phyloP scores from a whole-genome alignment of 176 grass and related monocot genomes.

The Raddia distichophylla region DNA sequence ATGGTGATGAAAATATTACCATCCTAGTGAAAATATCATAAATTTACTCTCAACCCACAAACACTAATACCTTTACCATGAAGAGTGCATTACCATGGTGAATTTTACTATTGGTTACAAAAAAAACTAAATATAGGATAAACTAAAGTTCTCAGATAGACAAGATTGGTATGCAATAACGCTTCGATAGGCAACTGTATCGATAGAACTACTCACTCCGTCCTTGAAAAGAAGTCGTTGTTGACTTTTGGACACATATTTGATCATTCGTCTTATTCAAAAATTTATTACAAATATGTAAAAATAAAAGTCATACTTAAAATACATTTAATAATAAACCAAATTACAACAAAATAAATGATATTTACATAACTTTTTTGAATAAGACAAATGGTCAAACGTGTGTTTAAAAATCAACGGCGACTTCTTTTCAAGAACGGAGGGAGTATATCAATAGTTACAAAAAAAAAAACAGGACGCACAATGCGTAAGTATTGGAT shows the following conservation, averaged over 20 bases:
- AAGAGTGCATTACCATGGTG: neutral
- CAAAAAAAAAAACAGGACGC: slow-evolving; percentile 1
- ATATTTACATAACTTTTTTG: too few relatives aligned
- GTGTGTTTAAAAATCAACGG: too few relatives aligned
- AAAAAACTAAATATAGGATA: slow-evolving; percentile 15
- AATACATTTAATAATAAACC: too few relatives aligned
- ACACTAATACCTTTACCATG: neutral
- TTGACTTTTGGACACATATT: too few relatives aligned
- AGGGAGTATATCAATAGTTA: neutral
- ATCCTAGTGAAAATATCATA: slow-evolving; percentile 2
- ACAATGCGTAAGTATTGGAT: slow-evolving; percentile 12
- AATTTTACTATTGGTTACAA: neutral
- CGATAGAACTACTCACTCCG: neutral
- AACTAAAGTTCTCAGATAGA: slow-evolving; percentile 18
- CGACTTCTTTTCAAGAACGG: too few relatives aligned
- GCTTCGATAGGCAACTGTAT: slow-evolving; percentile 25
- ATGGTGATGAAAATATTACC: slow-evolving; percentile 19
- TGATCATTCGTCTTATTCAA: too few relatives aligned
- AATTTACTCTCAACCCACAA: neutral
- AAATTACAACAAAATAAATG: too few relatives aligned
- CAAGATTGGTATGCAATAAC: slow-evolving; percentile 4
- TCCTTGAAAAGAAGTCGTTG: too few relatives aligned
- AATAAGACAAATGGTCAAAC: too few relatives aligned
- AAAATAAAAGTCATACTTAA: too few relatives aligned
- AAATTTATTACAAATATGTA: too few relatives aligned